phyloP scores from a whole-genome alignment of 768 basidiomycete genomes.

The Solioccasus polychromus region DNA sequence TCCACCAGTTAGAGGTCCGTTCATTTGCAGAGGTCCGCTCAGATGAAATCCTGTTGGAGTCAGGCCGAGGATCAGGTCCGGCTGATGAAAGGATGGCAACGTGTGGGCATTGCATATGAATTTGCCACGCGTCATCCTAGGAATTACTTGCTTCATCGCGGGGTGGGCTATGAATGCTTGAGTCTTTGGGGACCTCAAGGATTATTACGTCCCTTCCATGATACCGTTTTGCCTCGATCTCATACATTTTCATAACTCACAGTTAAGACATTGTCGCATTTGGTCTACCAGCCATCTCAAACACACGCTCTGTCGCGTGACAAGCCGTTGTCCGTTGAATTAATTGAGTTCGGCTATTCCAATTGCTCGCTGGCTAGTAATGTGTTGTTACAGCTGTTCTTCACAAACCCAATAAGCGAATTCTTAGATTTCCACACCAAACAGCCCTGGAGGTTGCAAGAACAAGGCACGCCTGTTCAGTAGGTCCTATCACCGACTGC shows the following conservation, averaged over 20 bases:
- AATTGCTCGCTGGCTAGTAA: conserved; percentile 27
- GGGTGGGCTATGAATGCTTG: conserved; percentile 18
- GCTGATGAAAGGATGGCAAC: conserved; percentile 22
- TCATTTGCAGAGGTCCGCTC: conserved; percentile 32
- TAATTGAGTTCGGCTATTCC: conserved; percentile 34
- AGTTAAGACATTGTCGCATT: conserved; percentile 26
- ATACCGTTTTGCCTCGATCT: conserved; percentile 25
- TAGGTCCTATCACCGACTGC: conserved; percentile 34
- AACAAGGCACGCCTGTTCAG: conserved; percentile 28
- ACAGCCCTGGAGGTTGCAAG: conserved; percentile 16
- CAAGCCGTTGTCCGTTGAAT: conserved; percentile 27
- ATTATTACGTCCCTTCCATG: conserved; percentile 29
- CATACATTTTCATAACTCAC: conserved; percentile 28
- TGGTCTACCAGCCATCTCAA: conserved; percentile 32
- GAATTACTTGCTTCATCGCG: conserved; percentile 20
- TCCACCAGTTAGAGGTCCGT: conserved; percentile 29
- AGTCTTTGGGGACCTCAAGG: conserved; percentile 23
- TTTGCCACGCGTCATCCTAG: conserved; percentile 24
- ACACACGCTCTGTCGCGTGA: conserved; percentile 24
- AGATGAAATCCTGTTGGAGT: conserved; percentile 30
- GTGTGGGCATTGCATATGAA: conserved; percentile 23
- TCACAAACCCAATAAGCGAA: conserved; percentile 32
- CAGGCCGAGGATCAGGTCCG: conserved; percentile 35
- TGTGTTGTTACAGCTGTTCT: conserved; percentile 24
- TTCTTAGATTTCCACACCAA: conserved; percentile 28